These are phyloP conservation scores for Ceratobasidium theobromae DNA, from an alignment of 1,284 basidiomycete species.

Conservation along the genomic window DNA sequence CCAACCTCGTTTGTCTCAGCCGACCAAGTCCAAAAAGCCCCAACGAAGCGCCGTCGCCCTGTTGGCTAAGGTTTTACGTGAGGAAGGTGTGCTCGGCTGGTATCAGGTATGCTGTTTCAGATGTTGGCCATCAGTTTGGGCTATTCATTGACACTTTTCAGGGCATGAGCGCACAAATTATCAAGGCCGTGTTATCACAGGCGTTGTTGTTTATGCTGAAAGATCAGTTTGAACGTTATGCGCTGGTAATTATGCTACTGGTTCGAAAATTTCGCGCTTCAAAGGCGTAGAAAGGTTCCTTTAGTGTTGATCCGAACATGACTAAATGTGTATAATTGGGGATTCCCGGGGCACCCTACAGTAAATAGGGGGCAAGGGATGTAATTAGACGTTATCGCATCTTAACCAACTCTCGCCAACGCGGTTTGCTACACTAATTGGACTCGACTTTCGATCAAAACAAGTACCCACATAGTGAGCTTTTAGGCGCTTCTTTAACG, in stretches of 20 bases:
- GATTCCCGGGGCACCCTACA: neutral
- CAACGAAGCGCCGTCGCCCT: conserved; percentile 78
- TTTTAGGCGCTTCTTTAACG: no score
- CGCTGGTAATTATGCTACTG: conserved; percentile 62
- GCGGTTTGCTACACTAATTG: no score
- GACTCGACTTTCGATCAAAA: no score
- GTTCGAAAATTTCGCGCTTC: conserved; percentile 13
- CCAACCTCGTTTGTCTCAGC: neutral
- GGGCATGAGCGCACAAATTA: conserved; percentile 91
- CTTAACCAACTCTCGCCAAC: no score
- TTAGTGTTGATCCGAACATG: neutral
- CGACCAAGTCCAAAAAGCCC: conserved; percentile 42
- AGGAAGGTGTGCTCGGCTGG: conserved; percentile 85
- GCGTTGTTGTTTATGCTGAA: conserved; percentile 79
- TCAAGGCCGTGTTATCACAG: conserved; percentile 85
- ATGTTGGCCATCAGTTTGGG: conserved; percentile 11
- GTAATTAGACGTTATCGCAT: no score
- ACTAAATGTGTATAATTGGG: neutral
- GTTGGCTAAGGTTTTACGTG: conserved; percentile 68
- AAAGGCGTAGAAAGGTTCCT: neutral
- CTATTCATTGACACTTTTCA: conserved; percentile 41
- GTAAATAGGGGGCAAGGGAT: no score
- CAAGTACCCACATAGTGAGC: no score
- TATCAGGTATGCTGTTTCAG: conserved; percentile 81
- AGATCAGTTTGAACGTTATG: conserved; percentile 80